These are phyloP conservation scores for Komagataella mondaviorum DNA, from an alignment of 805 yeast species.

Conservation along the genomic window DNA sequence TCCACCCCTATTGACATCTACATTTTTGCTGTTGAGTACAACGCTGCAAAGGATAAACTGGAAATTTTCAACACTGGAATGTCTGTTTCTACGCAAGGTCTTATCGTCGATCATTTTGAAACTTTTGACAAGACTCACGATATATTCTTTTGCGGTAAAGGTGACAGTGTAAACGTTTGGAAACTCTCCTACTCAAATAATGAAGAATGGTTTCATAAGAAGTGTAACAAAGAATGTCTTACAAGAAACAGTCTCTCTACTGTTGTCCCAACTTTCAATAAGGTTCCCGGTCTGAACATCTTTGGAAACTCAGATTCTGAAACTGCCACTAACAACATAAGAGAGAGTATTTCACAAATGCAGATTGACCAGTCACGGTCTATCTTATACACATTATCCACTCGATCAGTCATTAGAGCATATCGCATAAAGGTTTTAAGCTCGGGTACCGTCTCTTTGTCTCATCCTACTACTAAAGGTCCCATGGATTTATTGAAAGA, in stretches of 20 bases:
- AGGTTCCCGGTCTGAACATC: constrained; percentile 15
- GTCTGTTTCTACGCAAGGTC: constrained; percentile 67
- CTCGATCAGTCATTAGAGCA: constrained; percentile 69
- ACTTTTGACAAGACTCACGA: constrained; percentile 56
- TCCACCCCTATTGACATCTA: constrained; percentile 74
- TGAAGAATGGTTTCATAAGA: constrained; percentile 78
- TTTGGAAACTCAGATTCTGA: constrained; percentile 9
- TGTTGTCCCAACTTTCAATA: constrained; percentile 26
- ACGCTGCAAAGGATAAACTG: constrained; percentile 27
- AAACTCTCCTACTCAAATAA: constrained; percentile 71
- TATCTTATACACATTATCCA: constrained; percentile 69
- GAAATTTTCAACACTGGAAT: constrained; percentile 75
- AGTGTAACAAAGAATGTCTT: constrained; percentile 71
- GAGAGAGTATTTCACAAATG: constrained; percentile 48
- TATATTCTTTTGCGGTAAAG: constrained; percentile 71
- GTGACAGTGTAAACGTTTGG: constrained; percentile 75
- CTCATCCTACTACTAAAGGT: constrained; percentile 20
- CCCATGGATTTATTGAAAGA: constrained; percentile 33
- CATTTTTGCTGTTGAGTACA: constrained; percentile 57
- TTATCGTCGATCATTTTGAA: constrained; percentile 51
- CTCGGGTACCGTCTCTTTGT: constrained; percentile 19
- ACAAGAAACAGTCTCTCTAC: constrained; percentile 52
- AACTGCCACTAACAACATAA: constrained; percentile 2
- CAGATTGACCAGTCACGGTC: constrained; percentile 68
- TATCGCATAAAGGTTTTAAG: constrained; percentile 39